Percentiles rank a stretch among this genome's conserved stretches.
These are phyloP conservation scores for Scutellaria minor DNA, from an alignment of 257 asterid species.

Conservation along the genomic window DNA sequence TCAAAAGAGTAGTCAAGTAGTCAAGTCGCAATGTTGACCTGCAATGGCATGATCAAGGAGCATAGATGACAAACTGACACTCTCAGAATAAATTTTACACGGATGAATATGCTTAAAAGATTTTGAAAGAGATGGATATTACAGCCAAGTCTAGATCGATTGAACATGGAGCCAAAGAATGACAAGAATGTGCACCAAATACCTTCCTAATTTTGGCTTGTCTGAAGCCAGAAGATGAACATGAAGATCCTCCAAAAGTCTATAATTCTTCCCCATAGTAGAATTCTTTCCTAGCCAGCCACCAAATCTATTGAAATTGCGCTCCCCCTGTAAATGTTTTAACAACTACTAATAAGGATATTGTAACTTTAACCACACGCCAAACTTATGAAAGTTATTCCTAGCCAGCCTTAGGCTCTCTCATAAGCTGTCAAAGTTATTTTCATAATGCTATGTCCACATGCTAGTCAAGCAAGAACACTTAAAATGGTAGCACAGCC, in stretches of 20 bases:
- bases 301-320: slow-evolving; percentile 93
- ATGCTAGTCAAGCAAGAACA: background rate
- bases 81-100: slow-evolving; percentile 4
- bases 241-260: slow-evolving; percentile 90
- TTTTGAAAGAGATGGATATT: background rate
- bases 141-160: background rate
- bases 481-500: background rate
- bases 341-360: slow-evolving; percentile 15
- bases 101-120: background rate
- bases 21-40: slow-evolving; percentile 87
- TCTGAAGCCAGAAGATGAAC: slow-evolving; percentile 93
- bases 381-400: background rate
- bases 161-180: background rate
- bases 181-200: slow-evolving; percentile 20
- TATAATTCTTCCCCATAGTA: slow-evolving; percentile 79
- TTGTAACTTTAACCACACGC: slow-evolving; percentile 2
- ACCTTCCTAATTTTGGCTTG: slow-evolving; percentile 89
- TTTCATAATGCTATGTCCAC: background rate
- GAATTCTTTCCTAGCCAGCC: slow-evolving; percentile 99
- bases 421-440: too few relatives aligned
- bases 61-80: slow-evolving; percentile 16
- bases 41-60: slow-evolving; percentile 33
- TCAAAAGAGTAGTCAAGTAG: slow-evolving; percentile 75
- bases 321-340: slow-evolving; percentile 75
- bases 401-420: background rate